Evolutionary conservation across 345 rosid genomes (phyloP).

Genomic region (Hypericum perforatum): DNA sequence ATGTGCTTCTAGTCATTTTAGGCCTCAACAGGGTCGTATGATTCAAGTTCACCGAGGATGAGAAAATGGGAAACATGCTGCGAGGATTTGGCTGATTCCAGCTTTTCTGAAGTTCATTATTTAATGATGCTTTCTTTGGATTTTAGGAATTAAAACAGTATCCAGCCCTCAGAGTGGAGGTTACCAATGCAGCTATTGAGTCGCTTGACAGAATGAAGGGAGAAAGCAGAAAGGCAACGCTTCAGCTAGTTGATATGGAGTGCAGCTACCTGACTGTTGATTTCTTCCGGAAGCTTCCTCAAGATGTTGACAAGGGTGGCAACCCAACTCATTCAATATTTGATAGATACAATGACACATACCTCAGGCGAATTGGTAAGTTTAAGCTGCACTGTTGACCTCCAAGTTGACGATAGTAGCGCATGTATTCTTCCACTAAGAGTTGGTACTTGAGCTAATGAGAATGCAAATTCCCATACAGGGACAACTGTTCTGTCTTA

Average conservation of each 20-base stretch:
- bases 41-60: too few relatives aligned
- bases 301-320: conserved; percentile 96
- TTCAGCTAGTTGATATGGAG: conserved; percentile 95
- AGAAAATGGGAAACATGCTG: not conserved
- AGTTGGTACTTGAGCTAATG: not conserved
- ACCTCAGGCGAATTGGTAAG: conserved; percentile 93
- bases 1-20: too few relatives aligned
- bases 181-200: conserved; percentile 77
- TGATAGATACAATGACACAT: conserved; percentile 82
- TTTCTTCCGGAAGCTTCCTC: conserved; percentile 96
- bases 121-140: conserved; percentile 10
- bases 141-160: conserved; percentile 92
- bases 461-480: conserved; percentile 17
- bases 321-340: conserved; percentile 92
- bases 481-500: conserved; percentile 88
- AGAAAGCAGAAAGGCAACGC: conserved; percentile 80
- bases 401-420: too few relatives aligned
- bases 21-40: too few relatives aligned
- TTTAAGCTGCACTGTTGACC: not conserved
- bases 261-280: conserved; percentile 87
- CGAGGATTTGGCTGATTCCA: not conserved
- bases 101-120: not conserved
- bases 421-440: too few relatives aligned
- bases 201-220: conserved; percentile 92
- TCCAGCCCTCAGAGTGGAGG: conserved; percentile 91